phyloP scores from a whole-genome alignment of 768 basidiomycete genomes.

The Solioccasus polychromus region DNA sequence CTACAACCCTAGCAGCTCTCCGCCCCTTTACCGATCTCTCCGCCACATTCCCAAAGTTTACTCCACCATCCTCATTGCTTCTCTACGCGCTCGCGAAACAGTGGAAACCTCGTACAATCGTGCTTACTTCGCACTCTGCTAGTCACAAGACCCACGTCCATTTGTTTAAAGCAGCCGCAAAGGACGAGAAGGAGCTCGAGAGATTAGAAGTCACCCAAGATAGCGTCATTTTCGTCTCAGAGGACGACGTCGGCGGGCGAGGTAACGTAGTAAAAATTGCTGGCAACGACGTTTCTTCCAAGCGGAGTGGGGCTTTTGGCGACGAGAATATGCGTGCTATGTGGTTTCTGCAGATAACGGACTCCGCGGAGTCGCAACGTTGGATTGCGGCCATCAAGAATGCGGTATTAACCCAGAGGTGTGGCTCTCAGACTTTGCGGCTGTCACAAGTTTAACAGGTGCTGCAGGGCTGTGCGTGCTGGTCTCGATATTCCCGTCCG shows the following conservation, averaged over 20 bases:
- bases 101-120: conserved; percentile 65
- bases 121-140: conserved; percentile 47
- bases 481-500: conserved; percentile 53
- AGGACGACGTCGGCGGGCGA: conserved; percentile 45
- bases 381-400: conserved; percentile 79
- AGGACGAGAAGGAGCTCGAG: conserved; percentile 69
- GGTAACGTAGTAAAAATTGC: conserved; percentile 64
- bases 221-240: conserved; percentile 72
- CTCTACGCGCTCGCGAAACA: conserved; percentile 70
- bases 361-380: conserved; percentile 59
- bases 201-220: conserved; percentile 74
- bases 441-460: conserved; percentile 1
- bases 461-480: conserved; percentile 59
- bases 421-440: background rate
- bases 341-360: conserved; percentile 69
- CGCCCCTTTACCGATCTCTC: conserved; percentile 50
- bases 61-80: conserved; percentile 64
- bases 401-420: conserved; percentile 72
- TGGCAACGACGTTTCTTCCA: conserved; percentile 55
- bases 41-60: conserved; percentile 62
- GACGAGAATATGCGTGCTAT: conserved; percentile 12
- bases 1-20: conserved; percentile 53
- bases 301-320: conserved; percentile 22
- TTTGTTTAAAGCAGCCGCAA: conserved; percentile 60
- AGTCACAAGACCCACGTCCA: conserved; percentile 55